Evolutionary conservation across 2,329 filamentous ascomycete genomes (phyloP), one percentile per base, ranked within the genome.

Genomic region (Beauveria brongniartii): DNA sequence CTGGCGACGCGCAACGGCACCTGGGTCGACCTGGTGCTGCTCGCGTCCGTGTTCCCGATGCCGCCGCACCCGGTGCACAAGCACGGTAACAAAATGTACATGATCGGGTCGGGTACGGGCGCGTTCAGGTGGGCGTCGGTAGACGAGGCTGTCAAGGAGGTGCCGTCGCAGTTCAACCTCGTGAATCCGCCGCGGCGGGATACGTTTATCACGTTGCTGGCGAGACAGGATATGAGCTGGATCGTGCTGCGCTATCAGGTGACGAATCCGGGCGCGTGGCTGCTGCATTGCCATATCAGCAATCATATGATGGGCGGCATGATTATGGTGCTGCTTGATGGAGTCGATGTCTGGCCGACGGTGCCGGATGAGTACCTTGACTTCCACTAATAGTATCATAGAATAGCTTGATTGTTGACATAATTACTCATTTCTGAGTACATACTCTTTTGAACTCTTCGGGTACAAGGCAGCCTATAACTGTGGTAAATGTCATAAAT

Each of bases 31-130:
- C 67, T 84, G n/a, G 73, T 86, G 63, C 74, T 84, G 62, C 70
- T 76, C 34, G 71, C 79, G 2, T 68, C 70, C n/a, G 67, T 67
- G 2, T 70, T 71, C 3, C 72, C 79, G 7, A 80, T 83, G 66
- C 82, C 74, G 0, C 67, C 72, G 10, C 85, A 88, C 62, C 81
- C 83, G 0, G 81, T 88, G 55, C 85, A 88, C 76, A 86, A 86
- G 73, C 85, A 88, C 70, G 79, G 80, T 52, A 83, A 80, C 66
- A 85, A 84, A 68, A 83, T 81, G 72, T 86, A 77, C 65, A 71
- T 79, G 22, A 76, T 88, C 40, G 85, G 84, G 1, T 62, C 71
- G 0, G 84, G 83, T 2, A 65, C 65, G 0, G 82, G 82, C 0
- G 59, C 64, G 1, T 88, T 82, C 67, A 77, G 73, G 14, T 87